Conservation (phyloP, 768 basidiomycete genomes). For the Amanita exitialis region DNA sequence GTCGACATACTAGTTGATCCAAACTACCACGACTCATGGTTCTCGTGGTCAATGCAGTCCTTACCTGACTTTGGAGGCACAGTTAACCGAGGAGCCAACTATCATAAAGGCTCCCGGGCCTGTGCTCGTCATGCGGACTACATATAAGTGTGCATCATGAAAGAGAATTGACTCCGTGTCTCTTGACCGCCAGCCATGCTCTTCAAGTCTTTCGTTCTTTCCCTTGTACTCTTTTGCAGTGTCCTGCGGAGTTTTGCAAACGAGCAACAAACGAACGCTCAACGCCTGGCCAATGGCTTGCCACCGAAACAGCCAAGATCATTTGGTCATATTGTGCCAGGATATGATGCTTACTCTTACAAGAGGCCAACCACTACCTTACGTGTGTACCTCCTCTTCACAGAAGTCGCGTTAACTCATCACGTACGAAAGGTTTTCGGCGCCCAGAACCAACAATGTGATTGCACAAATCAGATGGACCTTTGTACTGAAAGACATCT, state of each 20-base stretch:
- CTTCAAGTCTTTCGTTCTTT: slow-evolving; percentile 13
- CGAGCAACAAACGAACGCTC: slow-evolving; percentile 25
- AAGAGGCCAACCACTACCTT: slow-evolving; percentile 17
- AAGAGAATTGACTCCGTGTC: slow-evolving; percentile 4
- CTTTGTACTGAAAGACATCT: neutral
- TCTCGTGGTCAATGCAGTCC: too few relatives aligned
- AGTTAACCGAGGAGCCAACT: too few relatives aligned
- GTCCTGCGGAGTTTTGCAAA: slow-evolving; percentile 12
- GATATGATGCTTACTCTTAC: slow-evolving; percentile 9
- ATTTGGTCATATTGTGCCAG: slow-evolving; percentile 20
- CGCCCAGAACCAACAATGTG: neutral
- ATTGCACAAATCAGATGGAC: neutral
- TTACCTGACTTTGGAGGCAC: too few relatives aligned
- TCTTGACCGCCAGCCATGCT: neutral
- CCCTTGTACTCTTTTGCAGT: slow-evolving; percentile 15
- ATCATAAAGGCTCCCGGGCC: neutral
- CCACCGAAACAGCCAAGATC: slow-evolving; percentile 26
- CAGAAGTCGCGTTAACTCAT: neutral
- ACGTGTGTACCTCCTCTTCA: slow-evolving; percentile 12
- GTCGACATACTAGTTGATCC: too few relatives aligned
- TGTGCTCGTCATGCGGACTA: neutral
- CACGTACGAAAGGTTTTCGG: neutral
- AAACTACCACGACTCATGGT: too few relatives aligned
- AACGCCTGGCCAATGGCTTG: slow-evolving; percentile 36
- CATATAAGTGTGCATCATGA: neutral